phyloP scores from a whole-genome alignment of 2,329 filamentous ascomycete genomes.

The Aureobasidium sp. region DNA sequence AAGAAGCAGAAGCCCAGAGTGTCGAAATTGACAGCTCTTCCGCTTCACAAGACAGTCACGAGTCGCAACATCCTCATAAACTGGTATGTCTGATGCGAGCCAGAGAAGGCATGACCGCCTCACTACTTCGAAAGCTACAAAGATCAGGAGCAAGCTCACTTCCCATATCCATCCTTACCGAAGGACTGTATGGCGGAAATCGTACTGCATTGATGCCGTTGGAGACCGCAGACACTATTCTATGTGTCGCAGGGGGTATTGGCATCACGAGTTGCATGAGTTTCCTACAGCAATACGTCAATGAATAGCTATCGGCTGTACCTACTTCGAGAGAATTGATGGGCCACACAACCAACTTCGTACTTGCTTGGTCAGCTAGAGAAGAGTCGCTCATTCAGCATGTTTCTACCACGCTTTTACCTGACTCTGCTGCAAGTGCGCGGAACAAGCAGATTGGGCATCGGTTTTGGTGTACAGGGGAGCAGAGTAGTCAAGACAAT shows the following conservation, averaged over 20 bases:
- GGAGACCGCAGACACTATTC: constrained; percentile 23
- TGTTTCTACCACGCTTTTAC: constrained; percentile 30
- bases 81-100: constrained; percentile 33
- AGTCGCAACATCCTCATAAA: background rate
- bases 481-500: constrained; percentile 22
- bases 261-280: constrained; percentile 35
- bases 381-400: constrained; percentile 17
- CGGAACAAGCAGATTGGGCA: constrained; percentile 14
- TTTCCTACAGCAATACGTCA: background rate
- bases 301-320: background rate
- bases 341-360: background rate
- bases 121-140: constrained; percentile 18
- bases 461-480: background rate
- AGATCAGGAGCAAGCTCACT: constrained; percentile 3
- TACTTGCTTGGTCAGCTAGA: background rate
- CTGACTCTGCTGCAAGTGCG: constrained; percentile 17
- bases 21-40: background rate
- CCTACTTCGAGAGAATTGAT: background rate
- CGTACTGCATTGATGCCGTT: constrained; percentile 16
- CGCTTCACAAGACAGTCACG: constrained; percentile 1
- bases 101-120: constrained; percentile 29
- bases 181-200: constrained; percentile 32
- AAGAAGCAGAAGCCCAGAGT: background rate
- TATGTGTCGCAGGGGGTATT: constrained; percentile 42
- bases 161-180: constrained; percentile 30